Evolutionary conservation across 2,329 filamentous ascomycete genomes (phyloP).

Genomic region (Teratosphaeria gauchensis): DNA sequence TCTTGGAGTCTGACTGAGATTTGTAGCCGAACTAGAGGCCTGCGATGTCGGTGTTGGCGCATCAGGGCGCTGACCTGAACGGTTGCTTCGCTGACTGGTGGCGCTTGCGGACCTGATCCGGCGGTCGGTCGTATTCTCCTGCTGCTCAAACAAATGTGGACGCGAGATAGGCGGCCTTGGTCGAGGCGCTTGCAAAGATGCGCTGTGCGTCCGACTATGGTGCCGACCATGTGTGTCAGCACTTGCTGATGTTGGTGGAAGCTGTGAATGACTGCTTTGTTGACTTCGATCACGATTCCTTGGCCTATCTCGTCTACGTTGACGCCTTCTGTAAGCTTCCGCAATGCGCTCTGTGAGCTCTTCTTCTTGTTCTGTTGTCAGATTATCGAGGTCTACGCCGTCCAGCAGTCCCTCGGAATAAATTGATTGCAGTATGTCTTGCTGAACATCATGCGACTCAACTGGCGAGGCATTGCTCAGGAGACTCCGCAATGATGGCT

Average conservation of each 20-base stretch:
- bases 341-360: slow-evolving; percentile 85
- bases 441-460: slow-evolving; percentile 68
- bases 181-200: slow-evolving; percentile 20
- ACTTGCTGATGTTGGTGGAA: background rate
- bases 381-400: slow-evolving; percentile 78
- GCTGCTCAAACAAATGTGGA: slow-evolving; percentile 36
- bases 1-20: slow-evolving; percentile 39
- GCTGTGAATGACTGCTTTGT: slow-evolving; percentile 2
- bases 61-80: slow-evolving; percentile 30
- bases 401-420: slow-evolving; percentile 79
- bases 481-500: slow-evolving; percentile 76
- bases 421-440: slow-evolving; percentile 82
- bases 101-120: slow-evolving; percentile 37
- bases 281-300: slow-evolving; percentile 14
- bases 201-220: slow-evolving; percentile 25
- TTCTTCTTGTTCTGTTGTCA: slow-evolving; percentile 75
- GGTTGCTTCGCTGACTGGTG: slow-evolving; percentile 18
- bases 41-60: slow-evolving; percentile 38
- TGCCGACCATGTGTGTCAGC: slow-evolving; percentile 3
- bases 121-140: slow-evolving; percentile 21
- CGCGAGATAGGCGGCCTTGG: slow-evolving; percentile 36
- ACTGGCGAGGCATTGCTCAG: slow-evolving; percentile 65
- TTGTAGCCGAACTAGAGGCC: slow-evolving; percentile 55
- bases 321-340: slow-evolving; percentile 71
- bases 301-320: slow-evolving; percentile 43